Evolutionary conservation across 768 basidiomycete species (phyloP), one percentile per base, ranked within the genome.

Genomic region (Agrocybe pediades): DNA sequence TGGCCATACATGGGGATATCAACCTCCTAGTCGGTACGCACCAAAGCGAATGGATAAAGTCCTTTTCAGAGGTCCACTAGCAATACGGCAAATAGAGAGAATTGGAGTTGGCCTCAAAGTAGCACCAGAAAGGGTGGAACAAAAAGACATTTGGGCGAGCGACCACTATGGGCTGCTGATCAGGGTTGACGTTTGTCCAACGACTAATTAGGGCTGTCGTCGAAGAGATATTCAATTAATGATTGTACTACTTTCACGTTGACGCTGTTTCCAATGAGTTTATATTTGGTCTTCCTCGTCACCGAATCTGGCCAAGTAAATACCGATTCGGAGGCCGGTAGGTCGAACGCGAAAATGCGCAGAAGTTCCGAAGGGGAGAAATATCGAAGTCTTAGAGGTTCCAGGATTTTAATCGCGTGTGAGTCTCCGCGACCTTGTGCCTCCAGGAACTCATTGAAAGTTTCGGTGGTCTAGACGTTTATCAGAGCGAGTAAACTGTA

Each of bases 191-290:
- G 25, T 58, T 21, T 20, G 40, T 29, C 29, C 23, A 30, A 30
- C 26, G 30, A 40, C 9, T 11, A 17, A 29, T 27, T 51, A 19
- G 39, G 40, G 2, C 51, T 19, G 27, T 66, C 74, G 20, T 65
- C 58, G 53, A 83, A 82, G 40, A 92, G 68, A 67, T 85, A 87
- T 36, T 75, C 66, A 39, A 92, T 77, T 47, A 91, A 71, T 54
- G 74, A 71, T 46, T 78, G 75, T 0, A 92, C 84, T 9, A 92
- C 90, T 51, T 74, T 73, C 6, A 92, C 88, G 66, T 92, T 92
- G 7, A 92, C 84, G 52, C 90, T 91, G 66, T 92, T 93, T 16
- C 91, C 91, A 50, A 92, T 86, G 24, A 92, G 72, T 43, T 83
- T 79, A 58, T 92, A 92, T 64, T 84, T 86, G 9, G 86, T 82